phyloP scores from a whole-genome alignment of 805 yeast species.

The Metahyphopichia silvanorum region DNA sequence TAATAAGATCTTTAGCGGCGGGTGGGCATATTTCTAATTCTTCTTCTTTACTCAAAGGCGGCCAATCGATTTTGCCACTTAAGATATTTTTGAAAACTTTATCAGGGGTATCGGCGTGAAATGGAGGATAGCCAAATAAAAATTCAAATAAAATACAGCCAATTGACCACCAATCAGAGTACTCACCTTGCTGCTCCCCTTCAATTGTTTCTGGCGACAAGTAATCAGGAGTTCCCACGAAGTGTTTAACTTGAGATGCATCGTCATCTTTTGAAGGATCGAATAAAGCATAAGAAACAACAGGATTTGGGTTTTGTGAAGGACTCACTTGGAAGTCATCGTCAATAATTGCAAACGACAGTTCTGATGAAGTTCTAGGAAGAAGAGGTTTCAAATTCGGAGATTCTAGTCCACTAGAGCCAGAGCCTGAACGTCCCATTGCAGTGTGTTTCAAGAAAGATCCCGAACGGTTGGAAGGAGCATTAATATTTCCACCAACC shows the following conservation, averaged over 20 bases:
- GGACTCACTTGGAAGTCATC: slow-evolving; percentile 43
- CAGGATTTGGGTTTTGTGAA: slow-evolving; percentile 12
- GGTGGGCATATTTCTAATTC: slow-evolving; percentile 50
- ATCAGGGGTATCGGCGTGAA: slow-evolving; percentile 78
- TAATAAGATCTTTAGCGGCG: slow-evolving; percentile 73
- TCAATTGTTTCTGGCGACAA: slow-evolving; percentile 93
- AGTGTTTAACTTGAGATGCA: slow-evolving; percentile 48
- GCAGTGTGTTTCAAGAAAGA: slow-evolving; percentile 4
- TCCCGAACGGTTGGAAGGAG: slow-evolving; percentile 3
- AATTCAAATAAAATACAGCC: slow-evolving; percentile 95
- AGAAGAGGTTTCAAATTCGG: slow-evolving; percentile 49
- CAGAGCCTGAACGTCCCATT: slow-evolving; percentile 21
- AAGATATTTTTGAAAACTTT: slow-evolving; percentile 80
- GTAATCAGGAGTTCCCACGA: slow-evolving; percentile 98
- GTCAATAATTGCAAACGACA: slow-evolving; percentile 53
- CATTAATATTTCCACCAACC: not conserved
- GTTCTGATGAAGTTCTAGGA: slow-evolving; percentile 50
- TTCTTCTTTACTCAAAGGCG: slow-evolving; percentile 56
- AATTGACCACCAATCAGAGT: slow-evolving; percentile 98
- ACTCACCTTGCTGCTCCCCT: slow-evolving; percentile 78
- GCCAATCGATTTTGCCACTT: slow-evolving; percentile 80
- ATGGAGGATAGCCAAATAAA: slow-evolving; percentile 91
- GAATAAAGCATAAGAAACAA: slow-evolving; percentile 55
- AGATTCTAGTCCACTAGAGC: slow-evolving; percentile 43
- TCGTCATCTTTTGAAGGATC: slow-evolving; percentile 60